Evolutionary conservation across 257 asterid species (phyloP), one percentile per base, ranked within the genome.

Genomic region (Solanum sparsipilum): DNA sequence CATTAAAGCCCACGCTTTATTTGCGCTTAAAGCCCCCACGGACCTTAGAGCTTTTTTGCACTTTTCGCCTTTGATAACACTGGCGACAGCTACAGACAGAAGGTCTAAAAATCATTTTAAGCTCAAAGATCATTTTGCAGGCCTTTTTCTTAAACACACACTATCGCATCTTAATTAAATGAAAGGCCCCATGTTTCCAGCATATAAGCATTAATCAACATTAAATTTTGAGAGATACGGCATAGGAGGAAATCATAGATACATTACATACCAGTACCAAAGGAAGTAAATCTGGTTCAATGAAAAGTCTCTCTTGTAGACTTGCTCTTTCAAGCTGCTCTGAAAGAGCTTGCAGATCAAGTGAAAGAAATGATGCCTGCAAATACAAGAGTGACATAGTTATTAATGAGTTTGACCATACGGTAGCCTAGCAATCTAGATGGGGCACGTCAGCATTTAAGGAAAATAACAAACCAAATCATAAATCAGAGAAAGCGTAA

Each of bases 341-440:
- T 5, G 98, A 93, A 84, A 96, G 98, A 52, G 93, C 87, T 75
- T 93, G 90, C 88, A 96, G 88, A 92, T 95, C 91, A 48, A 96
- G 97, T 16, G 98, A 95, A 84, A 96, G 94, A 91, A 96, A 96
- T 39, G 98, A 90, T 20, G 93, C 93, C 99, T 96, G 95, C 91
- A 91, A 71, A 86, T 70, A 72, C n/a, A 89, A 84, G 83, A 91
- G 81, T 35, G 41, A 32, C 86, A 48, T 18, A 82, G 21, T 20
- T 82, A 48, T 29, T 10, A 82, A 48, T 31, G 44, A 48, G 86
- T 82, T 82, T 20, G 25, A 48, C 70, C 44, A 31, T 38, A 48
- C 46, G 86, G 31, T 18, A 31, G 39, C 7, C 67, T 9, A 46
- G 18, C 39, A 46, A 74, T 36, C 56, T 74, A 21, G 83, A 74